Percentiles rank a stretch among this genome's conserved stretches.
Evolutionary conservation across 352 stramenopile species (phyloP).

Genomic region (Phytophthora cryptogea): DNA sequence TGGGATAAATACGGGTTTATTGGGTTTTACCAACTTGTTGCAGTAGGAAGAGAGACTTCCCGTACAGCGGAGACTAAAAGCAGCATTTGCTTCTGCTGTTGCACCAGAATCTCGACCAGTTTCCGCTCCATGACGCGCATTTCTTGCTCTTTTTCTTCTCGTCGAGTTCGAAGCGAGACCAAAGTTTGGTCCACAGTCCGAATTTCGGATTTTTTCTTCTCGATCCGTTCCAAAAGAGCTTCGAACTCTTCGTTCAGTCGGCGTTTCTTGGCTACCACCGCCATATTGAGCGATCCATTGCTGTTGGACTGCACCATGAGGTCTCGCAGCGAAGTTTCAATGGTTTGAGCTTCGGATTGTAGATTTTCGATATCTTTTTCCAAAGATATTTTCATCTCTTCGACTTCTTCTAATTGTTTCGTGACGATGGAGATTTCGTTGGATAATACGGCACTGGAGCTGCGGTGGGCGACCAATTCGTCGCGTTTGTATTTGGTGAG

Average conservation of each 20-base stretch:
- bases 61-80: conserved; percentile 47
- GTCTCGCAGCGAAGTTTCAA: conserved; percentile 62
- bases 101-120: conserved; percentile 83
- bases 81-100: conserved; percentile 85
- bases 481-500: conserved; percentile 85
- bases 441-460: conserved; percentile 66
- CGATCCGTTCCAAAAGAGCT: conserved; percentile 67
- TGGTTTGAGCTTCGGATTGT: conserved; percentile 57
- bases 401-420: conserved; percentile 80
- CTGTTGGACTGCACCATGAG: conserved; percentile 54
- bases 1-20: conserved; percentile 24
- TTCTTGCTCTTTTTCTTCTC: conserved; percentile 79
- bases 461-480: conserved; percentile 75
- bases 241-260: conserved; percentile 86
- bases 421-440: conserved; percentile 76
- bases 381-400: conserved; percentile 56
- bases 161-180: conserved; percentile 45
- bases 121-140: conserved; percentile 80
- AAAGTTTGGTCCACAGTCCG: conserved; percentile 70
- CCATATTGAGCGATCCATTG: conserved; percentile 54
- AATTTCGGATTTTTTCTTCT: conserved; percentile 69
- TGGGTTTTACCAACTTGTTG: conserved; percentile 8
- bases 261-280: conserved; percentile 72
- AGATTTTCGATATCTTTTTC: conserved; percentile 65
- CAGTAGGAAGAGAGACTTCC: conserved; percentile 32